Evolutionary conservation across 768 basidiomycete species (phyloP).

Genomic region (Flagelloscypha sp.): DNA sequence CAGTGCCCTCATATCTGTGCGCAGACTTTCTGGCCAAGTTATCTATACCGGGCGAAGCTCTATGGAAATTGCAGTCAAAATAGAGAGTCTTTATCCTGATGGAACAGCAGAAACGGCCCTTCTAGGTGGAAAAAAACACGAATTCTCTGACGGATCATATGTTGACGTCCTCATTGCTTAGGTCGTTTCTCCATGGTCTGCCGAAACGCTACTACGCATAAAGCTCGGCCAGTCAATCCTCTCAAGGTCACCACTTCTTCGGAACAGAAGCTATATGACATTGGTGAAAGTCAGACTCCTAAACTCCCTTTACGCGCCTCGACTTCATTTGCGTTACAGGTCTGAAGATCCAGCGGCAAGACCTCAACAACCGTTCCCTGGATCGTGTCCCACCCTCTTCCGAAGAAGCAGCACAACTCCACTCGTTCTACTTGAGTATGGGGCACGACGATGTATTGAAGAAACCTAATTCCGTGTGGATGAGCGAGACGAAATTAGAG

Average conservation of each 20-base stretch:
- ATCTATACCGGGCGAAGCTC: conserved; percentile 70
- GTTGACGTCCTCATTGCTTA: conserved; percentile 16
- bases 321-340: conserved; percentile 37
- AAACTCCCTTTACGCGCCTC: no score
- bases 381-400: conserved; percentile 68
- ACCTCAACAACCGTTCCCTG: conserved; percentile 48
- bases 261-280: conserved; percentile 51
- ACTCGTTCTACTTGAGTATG: conserved; percentile 58
- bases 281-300: conserved; percentile 78
- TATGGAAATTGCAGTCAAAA: conserved; percentile 82
- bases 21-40: conserved; percentile 73
- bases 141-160: conserved; percentile 1
- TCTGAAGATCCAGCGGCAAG: conserved; percentile 51
- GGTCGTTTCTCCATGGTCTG: conserved; percentile 94
- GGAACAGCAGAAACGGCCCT: conserved; percentile 52
- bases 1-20: no score
- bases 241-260: conserved; percentile 52
- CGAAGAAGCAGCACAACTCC: conserved; percentile 58
- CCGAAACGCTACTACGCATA: conserved; percentile 58
- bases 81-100: conserved; percentile 54
- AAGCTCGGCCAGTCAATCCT: conserved; percentile 55
- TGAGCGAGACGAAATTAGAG: conserved; percentile 66
- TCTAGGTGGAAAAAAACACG: conserved; percentile 37
- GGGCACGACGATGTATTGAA: conserved; percentile 29
- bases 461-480: conserved; percentile 38